Evolutionary conservation across 2,329 filamentous ascomycete genomes (phyloP).

Genomic region (Fusarium circinatum): DNA sequence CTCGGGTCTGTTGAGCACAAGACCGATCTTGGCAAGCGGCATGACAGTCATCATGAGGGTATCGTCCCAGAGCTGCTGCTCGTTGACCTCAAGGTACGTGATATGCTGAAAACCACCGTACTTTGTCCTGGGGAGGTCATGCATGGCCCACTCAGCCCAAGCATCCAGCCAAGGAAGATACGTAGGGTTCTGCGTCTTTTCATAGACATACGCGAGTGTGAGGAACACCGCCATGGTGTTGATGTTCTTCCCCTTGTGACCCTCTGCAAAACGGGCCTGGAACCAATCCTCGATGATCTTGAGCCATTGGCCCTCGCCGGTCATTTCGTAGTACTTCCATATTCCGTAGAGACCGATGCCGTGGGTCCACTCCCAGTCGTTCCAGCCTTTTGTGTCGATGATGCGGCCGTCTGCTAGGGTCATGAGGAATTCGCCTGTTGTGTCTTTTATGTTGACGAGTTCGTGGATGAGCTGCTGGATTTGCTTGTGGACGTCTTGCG

Average conservation of each 20-base stretch:
- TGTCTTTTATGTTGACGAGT: conserved; percentile 81
- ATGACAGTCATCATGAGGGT: conserved; percentile 90
- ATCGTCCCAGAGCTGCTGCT: conserved; percentile 84
- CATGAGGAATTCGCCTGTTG: conserved; percentile 77
- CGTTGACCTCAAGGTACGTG: conserved; percentile 76
- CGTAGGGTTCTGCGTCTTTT: conserved; percentile 73
- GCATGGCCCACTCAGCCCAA: conserved; percentile 86
- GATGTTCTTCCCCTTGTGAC: conserved; percentile 84
- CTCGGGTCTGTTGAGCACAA: conserved; percentile 73
- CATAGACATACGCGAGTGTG: conserved; percentile 81
- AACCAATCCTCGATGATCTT: conserved; percentile 80
- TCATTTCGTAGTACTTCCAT: conserved; percentile 83
- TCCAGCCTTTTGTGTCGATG: conserved; percentile 87
- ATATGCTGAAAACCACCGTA: conserved; percentile 80
- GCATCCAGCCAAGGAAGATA: conserved; percentile 82
- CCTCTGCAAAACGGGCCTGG: conserved; percentile 71
- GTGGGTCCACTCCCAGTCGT: conserved; percentile 86
- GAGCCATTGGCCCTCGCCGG: conserved; percentile 68
- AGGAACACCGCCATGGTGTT: conserved; percentile 86
- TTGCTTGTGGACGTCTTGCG: conserved; percentile 60
- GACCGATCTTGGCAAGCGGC: conserved; percentile 82
- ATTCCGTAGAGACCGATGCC: conserved; percentile 83
- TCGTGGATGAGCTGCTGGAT: conserved; percentile 77
- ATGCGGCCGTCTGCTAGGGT: conserved; percentile 76
- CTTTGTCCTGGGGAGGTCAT: conserved; percentile 77